Evolutionary conservation across 1,284 basidiomycete genomes (phyloP), one percentile per base, ranked within the genome.

Genomic region (Trametes pubescens): DNA sequence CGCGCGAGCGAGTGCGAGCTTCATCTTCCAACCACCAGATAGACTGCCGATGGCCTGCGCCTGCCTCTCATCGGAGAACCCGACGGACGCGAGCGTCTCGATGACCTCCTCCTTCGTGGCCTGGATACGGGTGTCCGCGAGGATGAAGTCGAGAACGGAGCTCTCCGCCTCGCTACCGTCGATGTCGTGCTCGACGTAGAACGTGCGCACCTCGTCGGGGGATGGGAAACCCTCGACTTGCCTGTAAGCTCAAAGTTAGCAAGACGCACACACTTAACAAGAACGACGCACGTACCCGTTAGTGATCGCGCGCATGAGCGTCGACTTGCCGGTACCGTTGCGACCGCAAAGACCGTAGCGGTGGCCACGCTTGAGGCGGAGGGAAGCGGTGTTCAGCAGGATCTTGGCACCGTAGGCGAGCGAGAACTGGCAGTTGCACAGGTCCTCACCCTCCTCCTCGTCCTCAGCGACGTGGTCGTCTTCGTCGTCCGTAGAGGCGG

Each of bases 21-120:
- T 99, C 98, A 99, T 99, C 88, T 99, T 98, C 98, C 98, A 99
- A 84, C 98, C 98, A 88, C 98, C 98, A 54, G 97, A 99, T 60
- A 99, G 84, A 67, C 90, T 91, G 70, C 95, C 94, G 71, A 98
- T 98, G 49, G 94, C 82, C 71, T 93, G 85, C 72, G 81, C 82
- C 82, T 98, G 96, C 73, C 95, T 90, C 76, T 91, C 92, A 66
- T 91, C 91, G 69, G 82, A 88, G 87, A 98, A 98, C 69, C 96
- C 96, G 78, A 98, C 96, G 65, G 93, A 91, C 51, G 89, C 87
- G 67, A 98, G 90, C 61, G 93, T 94, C 78, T 89, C 86, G 64
- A 90, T 81, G 78, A 92, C 79, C 77, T 98, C 94, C 69, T 86
- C 82, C 77, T 90, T 84, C 65, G 71, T 71, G 35, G 88, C 93